Conservation (phyloP, 78 protist genomes). For the Tieghemostelium lacteum region DNA sequence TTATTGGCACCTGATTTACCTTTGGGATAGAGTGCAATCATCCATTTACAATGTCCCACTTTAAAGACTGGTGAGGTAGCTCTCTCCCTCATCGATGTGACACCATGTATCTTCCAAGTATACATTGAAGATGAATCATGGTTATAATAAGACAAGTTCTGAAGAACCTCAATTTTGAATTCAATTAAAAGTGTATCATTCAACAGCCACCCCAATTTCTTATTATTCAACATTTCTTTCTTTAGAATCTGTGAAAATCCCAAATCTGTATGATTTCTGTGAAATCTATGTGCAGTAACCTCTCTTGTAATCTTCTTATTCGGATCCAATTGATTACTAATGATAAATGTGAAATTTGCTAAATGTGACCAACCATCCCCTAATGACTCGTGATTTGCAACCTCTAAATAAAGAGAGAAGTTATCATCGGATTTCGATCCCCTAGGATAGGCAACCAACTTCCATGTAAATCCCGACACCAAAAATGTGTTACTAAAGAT, state of each 20-base stretch:
- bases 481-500: slow-evolving; percentile 40
- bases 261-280: slow-evolving; percentile 47
- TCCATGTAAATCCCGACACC: slow-evolving; percentile 55
- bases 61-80: slow-evolving; percentile 39
- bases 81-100: slow-evolving; percentile 45
- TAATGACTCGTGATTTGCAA: slow-evolving; percentile 43
- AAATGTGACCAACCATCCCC: slow-evolving; percentile 63
- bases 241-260: slow-evolving; percentile 67
- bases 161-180: slow-evolving; percentile 37
- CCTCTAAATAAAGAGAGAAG: slow-evolving; percentile 54
- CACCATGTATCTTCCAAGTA: slow-evolving; percentile 62
- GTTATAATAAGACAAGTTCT: neutral
- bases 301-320: slow-evolving; percentile 34
- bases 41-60: slow-evolving; percentile 72
- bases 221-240: slow-evolving; percentile 50
- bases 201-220: slow-evolving; percentile 45
- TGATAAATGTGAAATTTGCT: slow-evolving; percentile 58
- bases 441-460: slow-evolving; percentile 59
- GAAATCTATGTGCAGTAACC: slow-evolving; percentile 60
- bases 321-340: slow-evolving; percentile 20
- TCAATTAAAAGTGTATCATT: slow-evolving; percentile 40
- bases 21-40: slow-evolving; percentile 71
- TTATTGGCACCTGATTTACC: slow-evolving; percentile 57
- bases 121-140: slow-evolving; percentile 21
- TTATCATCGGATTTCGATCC: slow-evolving; percentile 58